These are phyloP conservation scores for Cercospora sesami DNA, from an alignment of 2,329 filamentous ascomycete genomes.

Conservation along the genomic window DNA sequence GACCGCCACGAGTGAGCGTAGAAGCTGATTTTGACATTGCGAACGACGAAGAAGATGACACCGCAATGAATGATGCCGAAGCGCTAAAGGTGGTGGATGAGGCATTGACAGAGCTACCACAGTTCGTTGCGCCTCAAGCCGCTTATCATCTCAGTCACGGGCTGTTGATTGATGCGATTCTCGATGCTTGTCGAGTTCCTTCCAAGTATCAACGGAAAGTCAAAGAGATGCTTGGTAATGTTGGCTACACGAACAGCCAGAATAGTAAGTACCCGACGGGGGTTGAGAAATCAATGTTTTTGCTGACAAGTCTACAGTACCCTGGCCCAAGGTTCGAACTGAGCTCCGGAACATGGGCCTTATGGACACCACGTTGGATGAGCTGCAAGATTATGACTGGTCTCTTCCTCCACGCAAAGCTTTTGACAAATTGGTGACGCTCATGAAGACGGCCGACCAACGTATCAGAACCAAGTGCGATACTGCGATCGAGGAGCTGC, in stretches of 20 bases:
- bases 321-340: constrained; percentile 76
- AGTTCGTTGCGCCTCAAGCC: constrained; percentile 34
- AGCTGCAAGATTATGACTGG: constrained; percentile 88
- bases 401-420: constrained; percentile 73
- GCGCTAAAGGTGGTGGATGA: constrained; percentile 93
- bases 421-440: constrained; percentile 60
- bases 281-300: background rate
- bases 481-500: constrained; percentile 65
- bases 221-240: constrained; percentile 80
- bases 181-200: constrained; percentile 83
- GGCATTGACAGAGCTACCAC: constrained; percentile 75
- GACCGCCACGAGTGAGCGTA: constrained; percentile 77
- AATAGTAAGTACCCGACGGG: constrained; percentile 32
- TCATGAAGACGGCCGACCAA: constrained; percentile 54
- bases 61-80: constrained; percentile 89
- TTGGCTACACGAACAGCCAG: constrained; percentile 75
- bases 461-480: constrained; percentile 26
- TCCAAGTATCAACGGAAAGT: constrained; percentile 66
- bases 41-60: constrained; percentile 72
- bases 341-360: constrained; percentile 82
- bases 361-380: constrained; percentile 85
- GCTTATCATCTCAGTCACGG: constrained; percentile 83
- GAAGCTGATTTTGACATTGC: constrained; percentile 97
- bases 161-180: constrained; percentile 79
- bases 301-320: constrained; percentile 5